These are phyloP conservation scores for Acer yangbiense DNA, from an alignment of 345 rosid genomes.

Conservation along the genomic window DNA sequence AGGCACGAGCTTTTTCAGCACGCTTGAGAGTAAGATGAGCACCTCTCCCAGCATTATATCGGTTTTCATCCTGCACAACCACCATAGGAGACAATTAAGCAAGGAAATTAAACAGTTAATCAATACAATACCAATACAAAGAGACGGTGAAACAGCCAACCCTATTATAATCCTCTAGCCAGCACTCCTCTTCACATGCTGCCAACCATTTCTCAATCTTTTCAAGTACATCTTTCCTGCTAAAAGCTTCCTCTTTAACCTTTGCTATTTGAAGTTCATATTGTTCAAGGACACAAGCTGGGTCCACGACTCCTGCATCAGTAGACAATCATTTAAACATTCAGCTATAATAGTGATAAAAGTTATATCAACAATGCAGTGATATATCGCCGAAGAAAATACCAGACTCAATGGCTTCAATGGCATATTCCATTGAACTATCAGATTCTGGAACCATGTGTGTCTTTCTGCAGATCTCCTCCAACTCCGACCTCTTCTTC, in stretches of 20 bases:
- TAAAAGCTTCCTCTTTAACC: slow-evolving; percentile 87
- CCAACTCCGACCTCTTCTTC: slow-evolving; percentile 87
- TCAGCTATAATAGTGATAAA: background rate
- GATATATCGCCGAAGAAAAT: slow-evolving; percentile 4
- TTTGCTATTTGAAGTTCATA: slow-evolving; percentile 82
- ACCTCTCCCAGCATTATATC: slow-evolving; percentile 97
- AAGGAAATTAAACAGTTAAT: background rate
- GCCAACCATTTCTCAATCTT: slow-evolving; percentile 93
- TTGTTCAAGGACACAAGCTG: slow-evolving; percentile 67
- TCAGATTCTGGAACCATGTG: slow-evolving; percentile 74
- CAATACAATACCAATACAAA: background rate
- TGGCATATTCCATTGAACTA: slow-evolving; percentile 60
- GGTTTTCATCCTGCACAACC: slow-evolving; percentile 76
- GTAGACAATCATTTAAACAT: background rate
- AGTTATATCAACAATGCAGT: background rate
- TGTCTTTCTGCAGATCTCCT: slow-evolving; percentile 89
- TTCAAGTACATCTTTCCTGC: slow-evolving; percentile 91
- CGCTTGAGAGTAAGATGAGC: slow-evolving; percentile 96
- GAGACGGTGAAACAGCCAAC: slow-evolving; percentile 40
- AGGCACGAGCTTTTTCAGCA: slow-evolving; percentile 96
- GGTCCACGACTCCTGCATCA: slow-evolving; percentile 61
- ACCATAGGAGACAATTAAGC: slow-evolving; percentile 24
- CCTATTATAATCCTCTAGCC: slow-evolving; percentile 99
- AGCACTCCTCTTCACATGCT: slow-evolving; percentile 94
- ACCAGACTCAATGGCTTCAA: slow-evolving; percentile 88